Percentiles rank a stretch among this genome's conserved stretches.
These are phyloP conservation scores for Colletotrichum musae DNA, from an alignment of 2,329 filamentous ascomycete genomes.

Conservation along the genomic window DNA sequence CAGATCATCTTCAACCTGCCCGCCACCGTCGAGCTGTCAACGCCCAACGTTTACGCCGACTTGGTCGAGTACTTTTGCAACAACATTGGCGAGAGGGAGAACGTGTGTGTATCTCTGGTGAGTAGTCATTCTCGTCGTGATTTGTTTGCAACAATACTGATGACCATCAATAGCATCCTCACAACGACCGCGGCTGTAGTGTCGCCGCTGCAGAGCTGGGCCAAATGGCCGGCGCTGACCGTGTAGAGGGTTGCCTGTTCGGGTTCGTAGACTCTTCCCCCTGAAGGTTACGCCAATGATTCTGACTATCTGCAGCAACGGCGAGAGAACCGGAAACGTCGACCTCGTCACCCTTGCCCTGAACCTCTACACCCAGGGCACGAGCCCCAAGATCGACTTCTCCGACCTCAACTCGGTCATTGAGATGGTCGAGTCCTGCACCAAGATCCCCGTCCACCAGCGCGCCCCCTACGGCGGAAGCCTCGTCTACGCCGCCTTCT, in stretches of 20 bases:
- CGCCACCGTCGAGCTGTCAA: constrained; percentile 94
- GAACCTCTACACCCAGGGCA: constrained; percentile 95
- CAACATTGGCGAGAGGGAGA: constrained; percentile 86
- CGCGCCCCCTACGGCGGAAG: constrained; percentile 92
- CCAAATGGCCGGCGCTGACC: constrained; percentile 95
- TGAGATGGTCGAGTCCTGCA: constrained; percentile 90
- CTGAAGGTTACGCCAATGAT: no score
- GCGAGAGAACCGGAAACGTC: constrained; percentile 95
- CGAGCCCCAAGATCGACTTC: constrained; percentile 89
- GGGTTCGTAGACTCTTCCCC: no score
- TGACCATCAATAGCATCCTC: no score
- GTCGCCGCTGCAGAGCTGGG: constrained; percentile 92
- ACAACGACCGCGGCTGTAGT: constrained; percentile 94
- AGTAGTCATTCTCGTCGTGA: no score
- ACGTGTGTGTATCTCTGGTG: constrained; percentile 84
- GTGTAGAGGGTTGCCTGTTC: constrained; percentile 96
- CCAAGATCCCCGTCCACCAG: constrained; percentile 93
- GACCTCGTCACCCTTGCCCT: constrained; percentile 93
- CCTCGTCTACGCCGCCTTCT: constrained; percentile 93
- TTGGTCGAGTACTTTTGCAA: constrained; percentile 96
- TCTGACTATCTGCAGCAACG: no score
- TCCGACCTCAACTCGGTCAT: constrained; percentile 90
- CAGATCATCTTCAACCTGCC: constrained; percentile 98
- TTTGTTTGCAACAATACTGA: no score
- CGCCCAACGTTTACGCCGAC: constrained; percentile 96